phyloP scores from a whole-genome alignment of 768 basidiomycete species.

The Rubroboletus satanas region DNA sequence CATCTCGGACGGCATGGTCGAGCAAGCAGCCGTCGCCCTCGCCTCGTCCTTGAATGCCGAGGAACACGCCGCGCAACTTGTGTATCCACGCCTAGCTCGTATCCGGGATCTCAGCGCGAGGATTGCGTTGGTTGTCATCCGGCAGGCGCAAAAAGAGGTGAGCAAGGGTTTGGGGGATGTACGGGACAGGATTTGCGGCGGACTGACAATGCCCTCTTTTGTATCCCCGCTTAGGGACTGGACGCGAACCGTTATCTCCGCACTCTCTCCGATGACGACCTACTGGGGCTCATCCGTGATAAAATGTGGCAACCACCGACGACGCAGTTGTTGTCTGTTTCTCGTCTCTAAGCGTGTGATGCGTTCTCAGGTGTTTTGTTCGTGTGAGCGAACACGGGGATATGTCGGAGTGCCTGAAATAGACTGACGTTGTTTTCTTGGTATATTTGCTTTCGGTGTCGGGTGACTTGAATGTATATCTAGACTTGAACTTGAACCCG shows the following conservation, averaged over 20 bases:
- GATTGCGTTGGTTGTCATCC: conserved; percentile 61
- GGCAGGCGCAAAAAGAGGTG: conserved; percentile 62
- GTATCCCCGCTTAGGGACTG: conserved; percentile 20
- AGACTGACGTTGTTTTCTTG: background rate
- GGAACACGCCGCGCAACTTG: conserved; percentile 50
- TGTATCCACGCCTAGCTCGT: conserved; percentile 67
- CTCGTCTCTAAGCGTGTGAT: conserved; percentile 19
- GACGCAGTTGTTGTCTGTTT: background rate
- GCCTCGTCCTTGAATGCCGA: conserved; percentile 52
- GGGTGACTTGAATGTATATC: background rate
- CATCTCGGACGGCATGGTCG: conserved; percentile 68
- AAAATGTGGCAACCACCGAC: conserved; percentile 53
- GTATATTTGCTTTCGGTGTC: background rate
- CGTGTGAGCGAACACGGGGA: background rate
- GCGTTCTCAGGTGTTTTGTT: background rate
- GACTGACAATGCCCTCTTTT: background rate
- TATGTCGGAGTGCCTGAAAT: background rate
- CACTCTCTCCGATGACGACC: conserved; percentile 43
- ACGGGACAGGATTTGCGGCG: background rate
- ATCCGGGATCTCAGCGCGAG: conserved; percentile 62
- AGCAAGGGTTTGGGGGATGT: conserved; percentile 12
- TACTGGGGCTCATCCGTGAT: conserved; percentile 47
- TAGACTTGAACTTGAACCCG: background rate
- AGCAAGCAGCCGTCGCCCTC: conserved; percentile 60
- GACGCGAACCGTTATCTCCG: conserved; percentile 47